Evolutionary conservation across 1,139 yeast genomes (phyloP), one percentile per base, ranked within the genome.

Genomic region (Geotrichum reessii): DNA sequence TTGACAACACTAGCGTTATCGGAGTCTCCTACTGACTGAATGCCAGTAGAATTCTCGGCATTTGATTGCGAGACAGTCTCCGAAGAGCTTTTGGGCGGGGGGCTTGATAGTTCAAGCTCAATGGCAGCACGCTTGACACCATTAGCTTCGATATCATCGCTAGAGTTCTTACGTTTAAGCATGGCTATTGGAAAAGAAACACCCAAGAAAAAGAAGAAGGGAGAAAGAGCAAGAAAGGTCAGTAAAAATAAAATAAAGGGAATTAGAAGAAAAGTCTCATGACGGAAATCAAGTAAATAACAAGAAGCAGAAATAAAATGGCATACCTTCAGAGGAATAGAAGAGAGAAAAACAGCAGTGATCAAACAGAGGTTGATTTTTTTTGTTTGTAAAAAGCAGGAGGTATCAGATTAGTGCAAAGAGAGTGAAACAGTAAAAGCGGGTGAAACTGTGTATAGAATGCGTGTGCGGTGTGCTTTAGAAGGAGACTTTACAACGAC

Each of bases 101-200:
- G 42, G n/a, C 42, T 37, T 14, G 42, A 37, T 14, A 37, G 17
- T 8, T 55, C 37, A 4, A 57, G 51, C 25, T 86, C 91, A 65
- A 87, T 78, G 0, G 95, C 93, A 8, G 86, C 86, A 59, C 95
- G 75, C 67, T 87, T 87, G 60, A 76, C 68, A 50, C 68, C 74
- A 52, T 66, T 71, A 53, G 69, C 75, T 37, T 64, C 67, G 44
- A 66, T 67, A 47, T 82, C 86, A 19, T 37, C 42, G 17, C n/a
- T n/a, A 63, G 86, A 91, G 73, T 83, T 86, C 75, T 86, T 86
- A 61, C 95, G 79, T 69, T 87, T 87, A 69, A 84, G 76, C 74
- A 81, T 77, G 40, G 55, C 22, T 19, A 8, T 8, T 9, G 8
- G 12, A 11, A 50, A 6, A 40, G 28, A 22, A 50, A 24, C 8